Conservation (phyloP, 768 basidiomycete species). For the Russula foetens region DNA sequence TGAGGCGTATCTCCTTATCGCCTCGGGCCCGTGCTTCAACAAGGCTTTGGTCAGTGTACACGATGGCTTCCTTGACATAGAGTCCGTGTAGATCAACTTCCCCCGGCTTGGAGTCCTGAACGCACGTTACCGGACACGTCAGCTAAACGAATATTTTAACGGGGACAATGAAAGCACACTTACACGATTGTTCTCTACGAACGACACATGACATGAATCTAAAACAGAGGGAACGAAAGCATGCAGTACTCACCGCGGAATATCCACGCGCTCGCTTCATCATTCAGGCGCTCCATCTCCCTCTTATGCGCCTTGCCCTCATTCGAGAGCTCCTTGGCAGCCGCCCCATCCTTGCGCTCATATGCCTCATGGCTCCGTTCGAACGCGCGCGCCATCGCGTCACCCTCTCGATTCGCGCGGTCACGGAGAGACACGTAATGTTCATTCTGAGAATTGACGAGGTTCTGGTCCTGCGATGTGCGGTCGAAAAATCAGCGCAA, state of each 20-base stretch:
- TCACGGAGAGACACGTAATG: conserved; percentile 65
- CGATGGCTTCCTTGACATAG: conserved; percentile 88
- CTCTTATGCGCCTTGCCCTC: conserved; percentile 73
- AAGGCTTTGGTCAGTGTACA: conserved; percentile 62
- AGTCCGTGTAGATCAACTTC: conserved; percentile 89
- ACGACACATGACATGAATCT: neutral
- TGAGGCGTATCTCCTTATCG: conserved; percentile 60
- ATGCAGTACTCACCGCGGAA: conserved; percentile 49
- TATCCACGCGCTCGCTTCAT: conserved; percentile 82
- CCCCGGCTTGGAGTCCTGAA: conserved; percentile 55
- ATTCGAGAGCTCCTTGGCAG: conserved; percentile 74
- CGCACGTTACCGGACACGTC: neutral
- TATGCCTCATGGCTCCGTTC: conserved; percentile 73
- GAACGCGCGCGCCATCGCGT: conserved; percentile 65
- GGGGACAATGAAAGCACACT: neutral
- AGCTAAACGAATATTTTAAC: neutral
- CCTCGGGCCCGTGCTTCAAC: conserved; percentile 56
- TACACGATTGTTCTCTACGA: conserved; percentile 69
- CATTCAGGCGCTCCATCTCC: conserved; percentile 72
- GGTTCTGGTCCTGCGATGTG: conserved; percentile 40
- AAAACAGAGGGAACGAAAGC: neutral
- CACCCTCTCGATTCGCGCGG: conserved; percentile 71
- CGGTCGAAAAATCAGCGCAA: neutral
- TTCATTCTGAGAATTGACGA: conserved; percentile 58
- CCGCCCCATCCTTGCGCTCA: conserved; percentile 57